Percentiles rank a stretch among this genome's conserved stretches.
phyloP scores from a whole-genome alignment of 2,329 filamentous ascomycete species.

The Aspergillus udagawae region DNA sequence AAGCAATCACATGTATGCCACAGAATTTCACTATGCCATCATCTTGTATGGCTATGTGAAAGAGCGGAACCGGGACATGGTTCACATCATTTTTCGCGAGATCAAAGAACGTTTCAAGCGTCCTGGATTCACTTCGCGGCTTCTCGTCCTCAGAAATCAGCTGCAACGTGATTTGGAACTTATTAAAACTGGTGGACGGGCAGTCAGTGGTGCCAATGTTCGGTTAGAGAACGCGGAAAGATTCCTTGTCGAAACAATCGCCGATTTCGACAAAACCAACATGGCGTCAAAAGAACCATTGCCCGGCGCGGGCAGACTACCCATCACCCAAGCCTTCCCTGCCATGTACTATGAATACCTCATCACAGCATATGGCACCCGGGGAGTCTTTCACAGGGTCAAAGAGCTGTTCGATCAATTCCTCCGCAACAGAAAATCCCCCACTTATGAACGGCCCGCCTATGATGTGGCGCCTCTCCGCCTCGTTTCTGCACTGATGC shows the following conservation, averaged over 20 bases:
- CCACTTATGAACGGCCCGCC: slow-evolving; percentile 8
- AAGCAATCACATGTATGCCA: slow-evolving; percentile 35
- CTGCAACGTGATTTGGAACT: slow-evolving; percentile 32
- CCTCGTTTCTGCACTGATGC: slow-evolving; percentile 65
- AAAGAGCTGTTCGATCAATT: slow-evolving; percentile 56
- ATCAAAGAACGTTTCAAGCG: slow-evolving; percentile 34
- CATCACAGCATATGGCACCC: slow-evolving; percentile 52
- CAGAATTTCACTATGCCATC: slow-evolving; percentile 44
- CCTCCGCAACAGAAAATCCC: slow-evolving; percentile 15
- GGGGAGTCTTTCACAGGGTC: slow-evolving; percentile 46
- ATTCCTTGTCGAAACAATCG: slow-evolving; percentile 35
- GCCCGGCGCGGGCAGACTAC: slow-evolving; percentile 28
- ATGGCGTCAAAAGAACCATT: slow-evolving; percentile 42
- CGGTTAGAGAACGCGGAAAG: slow-evolving; percentile 33
- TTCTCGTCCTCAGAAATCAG: slow-evolving; percentile 34
- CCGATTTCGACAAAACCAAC: slow-evolving; percentile 37
- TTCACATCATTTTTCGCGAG: slow-evolving; percentile 48
- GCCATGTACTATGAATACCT: slow-evolving; percentile 53
- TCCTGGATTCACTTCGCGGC: slow-evolving; percentile 28
- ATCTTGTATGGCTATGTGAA: slow-evolving; percentile 49
- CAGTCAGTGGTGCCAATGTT: slow-evolving; percentile 10
- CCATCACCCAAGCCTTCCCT: slow-evolving; percentile 42
- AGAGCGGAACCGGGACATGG: slow-evolving; percentile 46
- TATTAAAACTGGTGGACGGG: slow-evolving; percentile 10
- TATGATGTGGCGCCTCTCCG: slow-evolving; percentile 46